Evolutionary conservation across 208 protist genomes (phyloP).

Genomic region (Perkinsela sp.): DNA sequence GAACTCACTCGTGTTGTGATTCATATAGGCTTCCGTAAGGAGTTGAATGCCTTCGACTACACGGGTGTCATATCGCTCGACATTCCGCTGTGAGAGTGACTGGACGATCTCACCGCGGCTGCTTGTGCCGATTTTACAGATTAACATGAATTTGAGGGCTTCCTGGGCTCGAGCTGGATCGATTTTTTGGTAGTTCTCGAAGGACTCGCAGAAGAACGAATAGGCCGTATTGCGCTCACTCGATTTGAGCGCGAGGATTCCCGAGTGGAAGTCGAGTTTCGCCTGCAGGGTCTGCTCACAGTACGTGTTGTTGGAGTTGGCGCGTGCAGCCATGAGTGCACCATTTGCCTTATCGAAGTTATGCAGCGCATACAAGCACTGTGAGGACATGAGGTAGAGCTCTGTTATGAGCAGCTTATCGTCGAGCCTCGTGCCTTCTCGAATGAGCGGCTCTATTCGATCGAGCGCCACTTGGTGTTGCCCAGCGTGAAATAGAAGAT

Average conservation of each 20-base stretch:
- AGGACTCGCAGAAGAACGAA: slow-evolving; percentile 95
- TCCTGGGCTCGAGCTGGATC: slow-evolving; percentile 40
- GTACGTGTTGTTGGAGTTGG: slow-evolving; percentile 91
- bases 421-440: slow-evolving; percentile 83
- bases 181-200: slow-evolving; percentile 79
- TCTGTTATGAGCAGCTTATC: slow-evolving; percentile 89
- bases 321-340: slow-evolving; percentile 79
- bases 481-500: slow-evolving; percentile 62
- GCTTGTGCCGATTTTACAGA: slow-evolving; percentile 70
- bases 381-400: slow-evolving; percentile 83
- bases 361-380: slow-evolving; percentile 68
- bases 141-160: slow-evolving; percentile 88
- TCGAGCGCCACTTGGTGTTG: slow-evolving; percentile 39
- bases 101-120: slow-evolving; percentile 27
- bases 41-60: slow-evolving; percentile 71
- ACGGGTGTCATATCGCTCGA: slow-evolving; percentile 65
- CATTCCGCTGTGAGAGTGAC: slow-evolving; percentile 43
- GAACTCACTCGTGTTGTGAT: slow-evolving; percentile 75
- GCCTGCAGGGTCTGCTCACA: slow-evolving; percentile 87
- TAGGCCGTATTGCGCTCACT: slow-evolving; percentile 90
- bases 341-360: slow-evolving; percentile 74
- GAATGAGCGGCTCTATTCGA: slow-evolving; percentile 38
- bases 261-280: slow-evolving; percentile 82
- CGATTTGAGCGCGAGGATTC: slow-evolving; percentile 85
- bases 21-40: slow-evolving; percentile 70